Evolutionary conservation across 495 filamentous ascomycete genomes (phyloP).

Genomic region (Echria macrotheca): DNA sequence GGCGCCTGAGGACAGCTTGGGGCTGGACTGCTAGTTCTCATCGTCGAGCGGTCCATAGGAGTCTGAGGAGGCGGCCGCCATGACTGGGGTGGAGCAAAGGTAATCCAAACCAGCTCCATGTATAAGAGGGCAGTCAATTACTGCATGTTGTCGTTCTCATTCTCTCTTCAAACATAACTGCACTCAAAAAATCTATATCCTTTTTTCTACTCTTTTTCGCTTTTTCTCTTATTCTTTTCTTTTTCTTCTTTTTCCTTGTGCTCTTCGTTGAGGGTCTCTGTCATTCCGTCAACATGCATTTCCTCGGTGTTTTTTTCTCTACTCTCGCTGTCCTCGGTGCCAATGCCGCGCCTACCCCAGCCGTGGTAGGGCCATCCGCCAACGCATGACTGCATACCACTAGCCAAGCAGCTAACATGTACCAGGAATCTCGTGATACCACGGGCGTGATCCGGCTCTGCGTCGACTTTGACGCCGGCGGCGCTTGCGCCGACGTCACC

Average conservation of each 20-base stretch:
- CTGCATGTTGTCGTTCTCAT: too few species aligned
- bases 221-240: background rate
- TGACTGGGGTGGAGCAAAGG: too few species aligned
- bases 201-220: background rate
- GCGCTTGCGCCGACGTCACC: slow-evolving; percentile 7
- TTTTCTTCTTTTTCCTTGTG: background rate
- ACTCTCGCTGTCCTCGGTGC: background rate
- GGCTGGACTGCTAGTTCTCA: too few species aligned
- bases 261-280: background rate
- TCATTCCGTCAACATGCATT: background rate
- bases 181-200: background rate
- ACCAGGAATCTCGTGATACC: background rate
- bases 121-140: too few species aligned
- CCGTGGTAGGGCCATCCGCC: background rate
- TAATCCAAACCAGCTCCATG: too few species aligned
- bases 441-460: slow-evolving; percentile 9
- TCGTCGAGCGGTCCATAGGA: too few species aligned
- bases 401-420: background rate
- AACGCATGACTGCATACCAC: background rate
- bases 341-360: background rate
- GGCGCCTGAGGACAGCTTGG: too few species aligned
- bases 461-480: slow-evolving; percentile 8
- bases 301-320: background rate
- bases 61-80: too few species aligned
- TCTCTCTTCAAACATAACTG: background rate